Evolutionary conservation across 495 filamentous ascomycete species (phyloP).

Genomic region (Aspergillus conjunctus): DNA sequence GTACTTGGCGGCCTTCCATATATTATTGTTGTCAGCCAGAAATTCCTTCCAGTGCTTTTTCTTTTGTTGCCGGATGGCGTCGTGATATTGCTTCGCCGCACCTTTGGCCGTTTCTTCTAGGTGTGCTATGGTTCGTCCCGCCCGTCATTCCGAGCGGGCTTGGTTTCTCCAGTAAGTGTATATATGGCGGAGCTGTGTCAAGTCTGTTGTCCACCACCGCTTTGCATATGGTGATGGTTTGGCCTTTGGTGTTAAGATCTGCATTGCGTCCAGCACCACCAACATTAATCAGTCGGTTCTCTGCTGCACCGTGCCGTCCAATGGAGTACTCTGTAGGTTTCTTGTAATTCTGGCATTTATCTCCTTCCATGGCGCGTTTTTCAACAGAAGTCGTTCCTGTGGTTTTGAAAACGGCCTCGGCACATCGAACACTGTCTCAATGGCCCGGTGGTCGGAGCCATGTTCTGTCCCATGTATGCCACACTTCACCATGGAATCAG

Average conservation of each 20-base stretch:
- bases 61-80: conserved; percentile 30
- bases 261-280: conserved; percentile 21
- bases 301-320: conserved; percentile 25
- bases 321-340: conserved; percentile 20
- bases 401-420: conserved; percentile 16
- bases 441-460: conserved; percentile 37
- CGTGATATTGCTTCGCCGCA: conserved; percentile 29
- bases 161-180: no score
- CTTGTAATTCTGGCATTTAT: conserved; percentile 28
- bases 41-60: conserved; percentile 32
- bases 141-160: no score
- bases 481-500: conserved; percentile 32
- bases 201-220: no score
- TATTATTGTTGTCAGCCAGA: conserved; percentile 31
- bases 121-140: conserved; percentile 20
- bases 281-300: conserved; percentile 26
- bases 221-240: no score
- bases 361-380: conserved; percentile 34
- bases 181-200: no score
- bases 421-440: conserved; percentile 33
- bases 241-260: conserved; percentile 21
- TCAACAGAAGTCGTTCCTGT: conserved; percentile 30
- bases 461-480: conserved; percentile 30
- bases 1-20: conserved; percentile 26
- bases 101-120: conserved; percentile 24